phyloP scores from a whole-genome alignment of 202 grass and related monocot genomes.

The Eragrostis tef region DNA sequence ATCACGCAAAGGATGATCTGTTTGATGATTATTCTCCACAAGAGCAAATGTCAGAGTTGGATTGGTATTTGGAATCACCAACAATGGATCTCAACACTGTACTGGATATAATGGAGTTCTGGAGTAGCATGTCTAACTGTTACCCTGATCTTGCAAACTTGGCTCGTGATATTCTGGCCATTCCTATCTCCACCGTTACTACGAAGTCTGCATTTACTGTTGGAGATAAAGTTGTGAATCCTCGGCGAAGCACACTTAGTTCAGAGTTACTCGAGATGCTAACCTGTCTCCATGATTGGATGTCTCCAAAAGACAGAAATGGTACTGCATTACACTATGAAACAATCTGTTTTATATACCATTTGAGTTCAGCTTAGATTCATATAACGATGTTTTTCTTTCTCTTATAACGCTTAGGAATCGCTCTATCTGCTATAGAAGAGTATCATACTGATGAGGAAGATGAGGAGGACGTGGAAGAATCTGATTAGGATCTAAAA shows the following conservation, averaged over 20 bases:
- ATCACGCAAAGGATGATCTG: slow-evolving; percentile 42
- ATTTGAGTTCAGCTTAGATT: neutral
- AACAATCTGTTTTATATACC: neutral
- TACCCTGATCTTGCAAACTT: slow-evolving; percentile 49
- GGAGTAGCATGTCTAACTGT: slow-evolving; percentile 53
- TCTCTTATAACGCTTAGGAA: slow-evolving; percentile 3
- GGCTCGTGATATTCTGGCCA: slow-evolving; percentile 51
- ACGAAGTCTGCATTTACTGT: slow-evolving; percentile 51
- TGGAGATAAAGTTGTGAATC: slow-evolving; percentile 40
- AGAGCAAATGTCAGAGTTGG: slow-evolving; percentile 45
- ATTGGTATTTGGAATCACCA: slow-evolving; percentile 55
- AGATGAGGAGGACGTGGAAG: slow-evolving; percentile 6
- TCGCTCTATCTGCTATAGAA: slow-evolving; percentile 13
- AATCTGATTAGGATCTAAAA: neutral
- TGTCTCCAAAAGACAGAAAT: slow-evolving; percentile 40
- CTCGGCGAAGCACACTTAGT: slow-evolving; percentile 27
- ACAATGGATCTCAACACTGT: slow-evolving; percentile 34
- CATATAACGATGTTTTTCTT: neutral
- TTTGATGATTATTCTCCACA: slow-evolving; percentile 41
- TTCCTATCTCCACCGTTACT: slow-evolving; percentile 50
- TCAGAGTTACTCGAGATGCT: slow-evolving; percentile 53
- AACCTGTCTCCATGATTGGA: slow-evolving; percentile 65
- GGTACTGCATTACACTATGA: neutral
- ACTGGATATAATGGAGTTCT: slow-evolving; percentile 57
- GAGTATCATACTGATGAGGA: neutral